phyloP scores from a whole-genome alignment of 2,329 filamentous ascomycete species.

The Arthrobotrys iridis region DNA sequence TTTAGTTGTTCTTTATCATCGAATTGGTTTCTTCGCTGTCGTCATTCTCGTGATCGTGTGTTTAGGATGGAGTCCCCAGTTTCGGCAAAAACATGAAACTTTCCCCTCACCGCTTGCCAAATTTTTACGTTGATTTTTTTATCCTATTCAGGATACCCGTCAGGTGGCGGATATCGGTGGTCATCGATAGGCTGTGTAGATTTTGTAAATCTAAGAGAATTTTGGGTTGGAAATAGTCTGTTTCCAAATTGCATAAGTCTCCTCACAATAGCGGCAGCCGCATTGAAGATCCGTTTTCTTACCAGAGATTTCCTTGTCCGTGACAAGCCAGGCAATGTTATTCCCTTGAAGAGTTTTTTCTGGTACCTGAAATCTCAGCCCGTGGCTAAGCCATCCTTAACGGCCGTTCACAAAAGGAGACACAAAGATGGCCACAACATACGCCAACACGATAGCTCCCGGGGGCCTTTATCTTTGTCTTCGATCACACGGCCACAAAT shows the following conservation, averaged over 20 bases:
- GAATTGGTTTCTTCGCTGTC: constrained; percentile 21
- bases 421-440: background rate
- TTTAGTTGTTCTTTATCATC: constrained; percentile 29
- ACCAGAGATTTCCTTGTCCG: constrained; percentile 24
- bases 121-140: constrained; percentile 12
- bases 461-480: constrained; percentile 12
- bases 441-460: constrained; percentile 8
- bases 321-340: background rate
- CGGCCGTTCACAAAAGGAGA: constrained; percentile 37
- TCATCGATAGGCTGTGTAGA: constrained; percentile 16
- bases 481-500: background rate
- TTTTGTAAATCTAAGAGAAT: constrained; percentile 2
- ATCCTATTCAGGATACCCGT: constrained; percentile 13
- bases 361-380: constrained; percentile 42
- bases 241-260: constrained; percentile 42
- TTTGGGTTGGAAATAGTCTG: background rate
- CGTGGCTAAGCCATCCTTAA: constrained; percentile 12
- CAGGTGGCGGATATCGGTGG: constrained; percentile 19
- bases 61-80: constrained; percentile 33
- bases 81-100: constrained; percentile 45
- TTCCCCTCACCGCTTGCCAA: constrained; percentile 12
- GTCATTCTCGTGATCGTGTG: constrained; percentile 17
- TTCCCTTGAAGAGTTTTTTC: constrained; percentile 2
- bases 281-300: constrained; percentile 27
- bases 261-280: constrained; percentile 37